Base-by-base conservation (phyloP, 75 land plant species). In the Gnetum montanum region DNA sequence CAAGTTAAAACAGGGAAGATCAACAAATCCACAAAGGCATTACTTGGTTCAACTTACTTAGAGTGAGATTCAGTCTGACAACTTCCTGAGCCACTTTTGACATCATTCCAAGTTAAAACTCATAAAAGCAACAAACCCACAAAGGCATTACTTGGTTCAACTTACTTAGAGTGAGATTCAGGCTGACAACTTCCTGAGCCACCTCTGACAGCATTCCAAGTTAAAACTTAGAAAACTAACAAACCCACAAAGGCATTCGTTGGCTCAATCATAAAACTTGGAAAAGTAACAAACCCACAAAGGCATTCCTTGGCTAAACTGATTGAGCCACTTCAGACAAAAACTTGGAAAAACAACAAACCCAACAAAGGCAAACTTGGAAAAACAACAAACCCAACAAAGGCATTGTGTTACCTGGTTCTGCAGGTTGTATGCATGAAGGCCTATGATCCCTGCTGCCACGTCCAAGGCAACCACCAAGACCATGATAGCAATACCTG, bases 401-500 rank as follows among this genome's bases (percentile, higher is more conserved):
- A 13, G 50, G 22, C 29, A 15, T 29, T 23, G 43, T 57, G 4
- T 25, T 49, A 73, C 85, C 82, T 78, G 68, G 72, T 78, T 71
- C 55, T 83, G 70, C 49, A 67, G 68, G 5, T 43, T 48, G 24
- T 75, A 72, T 7, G 86, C 86, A 48, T 75, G 46, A 22, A 83
- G 69, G 15, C 79, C 79, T 5, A 83, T 70, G 18, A 78, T 52
- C 11, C 86, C 86, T 13, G 86, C 86, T 4, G 46, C 55, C 22
- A 73, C 24, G 31, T 78, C 86, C 58, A 83, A 20, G 23, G 59
- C 45, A 46, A 78, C 34, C 37, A 83, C 71, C 68, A 75, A 34
- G 4, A 83, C 18, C n/a, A n/a, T n/a, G n/a, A n/a, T n/a, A n/a
- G n/a, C n/a, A n/a, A n/a, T n/a, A n/a, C n/a, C n/a, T n/a, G n/a